These are phyloP conservation scores for Plasmopara viticola DNA, from an alignment of 352 stramenopile genomes.

Conservation along the genomic window DNA sequence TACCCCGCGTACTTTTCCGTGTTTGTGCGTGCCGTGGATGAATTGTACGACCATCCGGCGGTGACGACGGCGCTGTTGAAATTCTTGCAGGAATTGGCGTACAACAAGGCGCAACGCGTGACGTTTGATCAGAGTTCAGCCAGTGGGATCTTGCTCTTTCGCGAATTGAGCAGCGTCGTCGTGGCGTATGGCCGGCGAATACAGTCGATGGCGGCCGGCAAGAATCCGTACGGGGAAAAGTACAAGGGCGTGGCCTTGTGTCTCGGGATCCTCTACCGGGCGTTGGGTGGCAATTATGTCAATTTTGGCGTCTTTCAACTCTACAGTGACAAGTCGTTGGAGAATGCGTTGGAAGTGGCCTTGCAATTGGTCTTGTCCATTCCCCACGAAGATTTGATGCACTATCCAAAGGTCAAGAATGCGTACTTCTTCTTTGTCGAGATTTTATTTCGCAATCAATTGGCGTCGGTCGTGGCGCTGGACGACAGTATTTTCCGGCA, in stretches of 20 bases:
- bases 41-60: conserved; percentile 90
- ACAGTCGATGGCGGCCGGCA: conserved; percentile 70
- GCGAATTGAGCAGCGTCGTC: conserved; percentile 92
- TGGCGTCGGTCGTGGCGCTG: conserved; percentile 90
- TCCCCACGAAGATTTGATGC: conserved; percentile 93
- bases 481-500: conserved; percentile 93
- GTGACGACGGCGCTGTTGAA: conserved; percentile 96
- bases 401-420: conserved; percentile 97
- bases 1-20: conserved; percentile 95
- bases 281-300: conserved; percentile 93
- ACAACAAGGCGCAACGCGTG: conserved; percentile 95
- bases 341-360: conserved; percentile 93
- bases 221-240: conserved; percentile 93
- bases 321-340: conserved; percentile 94
- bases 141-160: conserved; percentile 98
- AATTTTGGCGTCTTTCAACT: conserved; percentile 99
- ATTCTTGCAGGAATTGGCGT: conserved; percentile 93
- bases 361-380: conserved; percentile 94
- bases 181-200: conserved; percentile 92
- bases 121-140: conserved; percentile 97
- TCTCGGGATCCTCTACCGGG: conserved; percentile 86
- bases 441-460: conserved; percentile 97
- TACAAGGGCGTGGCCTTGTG: conserved; percentile 97
- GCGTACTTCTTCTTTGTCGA: conserved; percentile 98
- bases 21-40: conserved; percentile 91